A percentile compares a stretch with the other conserved stretches of the same genome.
These are phyloP conservation scores for Aspergillus bombycis DNA, from an alignment of 2,329 filamentous ascomycete species.

Conservation along the genomic window DNA sequence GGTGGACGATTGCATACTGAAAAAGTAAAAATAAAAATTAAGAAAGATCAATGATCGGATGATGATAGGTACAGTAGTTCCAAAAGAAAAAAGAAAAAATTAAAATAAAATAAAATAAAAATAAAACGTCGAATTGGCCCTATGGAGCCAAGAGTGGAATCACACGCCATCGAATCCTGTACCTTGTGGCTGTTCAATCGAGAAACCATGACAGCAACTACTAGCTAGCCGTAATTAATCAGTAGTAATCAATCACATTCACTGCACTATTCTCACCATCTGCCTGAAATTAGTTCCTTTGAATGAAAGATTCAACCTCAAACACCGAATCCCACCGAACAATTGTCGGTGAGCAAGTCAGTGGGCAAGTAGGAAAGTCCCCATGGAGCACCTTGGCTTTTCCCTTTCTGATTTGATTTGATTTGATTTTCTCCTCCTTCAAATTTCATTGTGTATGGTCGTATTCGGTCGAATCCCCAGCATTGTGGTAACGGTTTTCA, in stretches of 20 bases:
- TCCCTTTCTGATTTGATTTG: too few species aligned
- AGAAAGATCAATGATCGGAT: slow-evolving; percentile 6
- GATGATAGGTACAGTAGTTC: background rate
- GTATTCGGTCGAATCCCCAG: background rate
- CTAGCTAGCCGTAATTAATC: background rate
- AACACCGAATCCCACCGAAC: background rate
- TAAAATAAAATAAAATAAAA: background rate
- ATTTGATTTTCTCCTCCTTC: background rate
- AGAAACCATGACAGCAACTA: background rate
- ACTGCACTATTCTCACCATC: background rate
- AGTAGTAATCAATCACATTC: too few species aligned
- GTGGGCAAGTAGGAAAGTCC: background rate
- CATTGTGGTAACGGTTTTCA: background rate
- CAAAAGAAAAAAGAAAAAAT: background rate
- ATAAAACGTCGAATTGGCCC: background rate
- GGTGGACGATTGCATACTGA: background rate
- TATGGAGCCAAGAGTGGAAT: slow-evolving; percentile 5
- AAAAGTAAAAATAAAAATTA: too few species aligned
- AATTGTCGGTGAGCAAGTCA: slow-evolving; percentile 9
- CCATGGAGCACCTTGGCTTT: background rate
- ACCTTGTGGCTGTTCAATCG: background rate
- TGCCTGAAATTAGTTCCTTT: background rate
- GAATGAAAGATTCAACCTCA: background rate
- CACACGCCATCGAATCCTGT: slow-evolving; percentile 7
- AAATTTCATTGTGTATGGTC: background rate